Conservation (phyloP, 2,329 filamentous ascomycete species). For the Beauveria medogensis region DNA sequence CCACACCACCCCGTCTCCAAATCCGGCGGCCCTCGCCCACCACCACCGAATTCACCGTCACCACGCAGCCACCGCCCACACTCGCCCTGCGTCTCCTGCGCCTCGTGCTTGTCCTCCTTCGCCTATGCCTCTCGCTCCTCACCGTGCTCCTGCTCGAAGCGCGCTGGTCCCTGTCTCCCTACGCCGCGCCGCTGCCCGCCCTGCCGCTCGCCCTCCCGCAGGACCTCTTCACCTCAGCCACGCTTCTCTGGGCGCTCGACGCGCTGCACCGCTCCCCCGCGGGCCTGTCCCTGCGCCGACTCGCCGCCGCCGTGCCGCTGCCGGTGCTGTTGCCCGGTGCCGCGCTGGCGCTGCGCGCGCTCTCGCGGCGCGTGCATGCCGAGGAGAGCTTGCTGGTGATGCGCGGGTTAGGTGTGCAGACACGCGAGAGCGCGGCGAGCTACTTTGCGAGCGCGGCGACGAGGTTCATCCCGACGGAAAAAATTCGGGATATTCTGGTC, state of each 20-base stretch:
- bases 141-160: constrained; percentile 43
- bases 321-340: constrained; percentile 32
- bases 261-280: constrained; percentile 22
- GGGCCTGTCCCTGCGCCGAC: constrained; percentile 22
- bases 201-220: constrained; percentile 13
- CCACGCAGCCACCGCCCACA: constrained; percentile 57
- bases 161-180: constrained; percentile 32
- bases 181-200: constrained; percentile 16
- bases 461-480: constrained; percentile 74
- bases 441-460: constrained; percentile 48
- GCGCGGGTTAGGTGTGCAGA: constrained; percentile 84
- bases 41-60: constrained; percentile 87
- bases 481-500: constrained; percentile 88
- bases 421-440: constrained; percentile 53
- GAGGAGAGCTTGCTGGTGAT: constrained; percentile 85
- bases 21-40: constrained; percentile 69
- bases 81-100: constrained; percentile 39
- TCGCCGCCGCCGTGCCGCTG: constrained; percentile 29
- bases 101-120: constrained; percentile 33
- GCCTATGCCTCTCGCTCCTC: constrained; percentile 33
- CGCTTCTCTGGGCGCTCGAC: constrained; percentile 20
- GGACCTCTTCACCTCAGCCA: constrained; percentile 15
- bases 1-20: constrained; percentile 50
- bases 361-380: constrained; percentile 40
- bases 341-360: constrained; percentile 31